Conservation (phyloP, 495 filamentous ascomycete genomes). For the Xylaria castorea region DNA sequence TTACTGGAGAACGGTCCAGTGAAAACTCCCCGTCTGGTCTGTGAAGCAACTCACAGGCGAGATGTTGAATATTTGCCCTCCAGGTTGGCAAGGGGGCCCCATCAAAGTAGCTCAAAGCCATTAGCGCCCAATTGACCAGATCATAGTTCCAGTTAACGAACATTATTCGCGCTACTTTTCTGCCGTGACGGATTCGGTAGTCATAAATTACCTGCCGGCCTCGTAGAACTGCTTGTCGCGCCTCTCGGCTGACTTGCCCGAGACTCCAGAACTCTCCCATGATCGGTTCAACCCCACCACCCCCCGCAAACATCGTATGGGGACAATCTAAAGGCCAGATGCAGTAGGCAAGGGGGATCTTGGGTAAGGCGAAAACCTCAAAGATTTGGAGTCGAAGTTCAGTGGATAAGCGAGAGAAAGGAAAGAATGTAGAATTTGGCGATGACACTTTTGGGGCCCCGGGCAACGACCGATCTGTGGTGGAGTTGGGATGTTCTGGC, state of each 20-base stretch:
- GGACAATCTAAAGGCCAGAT: no score
- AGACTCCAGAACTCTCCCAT: constrained; percentile 4
- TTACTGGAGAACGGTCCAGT: no score
- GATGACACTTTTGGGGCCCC: not conserved
- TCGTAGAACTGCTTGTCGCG: not conserved
- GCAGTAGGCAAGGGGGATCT: not conserved
- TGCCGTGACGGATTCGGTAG: not conserved
- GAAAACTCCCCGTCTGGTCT: no score
- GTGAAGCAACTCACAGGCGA: no score
- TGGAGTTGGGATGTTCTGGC: not conserved
- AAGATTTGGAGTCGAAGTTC: constrained; percentile 6
- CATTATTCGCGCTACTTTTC: no score
- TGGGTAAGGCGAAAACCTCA: not conserved
- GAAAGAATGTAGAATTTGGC: not conserved
- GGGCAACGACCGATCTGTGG: not conserved
- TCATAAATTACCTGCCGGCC: not conserved
- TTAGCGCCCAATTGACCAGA: no score
- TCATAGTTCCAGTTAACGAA: not conserved
- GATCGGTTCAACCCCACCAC: no score
- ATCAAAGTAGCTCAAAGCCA: no score
- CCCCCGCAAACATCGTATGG: no score
- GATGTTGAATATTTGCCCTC: no score
- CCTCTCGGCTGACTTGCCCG: not conserved
- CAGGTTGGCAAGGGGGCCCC: no score
- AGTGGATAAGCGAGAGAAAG: not conserved